A percentile compares a stretch with the other conserved stretches of the same genome.
These are phyloP conservation scores for Mrakia hoshinonis DNA, from an alignment of 768 basidiomycete species.

Conservation along the genomic window DNA sequence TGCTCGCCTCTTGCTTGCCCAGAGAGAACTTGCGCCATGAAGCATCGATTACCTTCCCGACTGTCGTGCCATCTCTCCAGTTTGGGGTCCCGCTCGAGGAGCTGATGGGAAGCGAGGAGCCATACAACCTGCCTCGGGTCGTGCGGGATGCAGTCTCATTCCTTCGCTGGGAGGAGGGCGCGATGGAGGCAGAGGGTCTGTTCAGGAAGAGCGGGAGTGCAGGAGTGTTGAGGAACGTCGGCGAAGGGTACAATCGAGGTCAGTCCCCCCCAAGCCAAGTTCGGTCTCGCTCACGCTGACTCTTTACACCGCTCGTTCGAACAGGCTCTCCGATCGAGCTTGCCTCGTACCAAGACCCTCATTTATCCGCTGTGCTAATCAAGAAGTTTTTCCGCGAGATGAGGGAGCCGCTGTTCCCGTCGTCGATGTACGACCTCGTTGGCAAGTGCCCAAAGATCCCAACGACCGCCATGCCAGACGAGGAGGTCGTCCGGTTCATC, in stretches of 20 bases:
- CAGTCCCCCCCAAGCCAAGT: conserved; percentile 4
- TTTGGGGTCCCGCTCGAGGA: conserved; percentile 77
- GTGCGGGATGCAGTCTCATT: conserved; percentile 67
- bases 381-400: conserved; percentile 79
- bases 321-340: conserved; percentile 63
- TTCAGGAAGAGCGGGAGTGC: conserved; percentile 76
- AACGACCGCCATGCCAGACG: conserved; percentile 47
- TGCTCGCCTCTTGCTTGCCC: background rate
- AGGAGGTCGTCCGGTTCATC: conserved; percentile 56
- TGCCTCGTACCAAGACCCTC: conserved; percentile 63
- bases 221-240: conserved; percentile 58
- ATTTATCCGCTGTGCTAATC: conserved; percentile 72
- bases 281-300: background rate
- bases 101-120: conserved; percentile 73
- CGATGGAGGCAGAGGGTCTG: conserved; percentile 62
- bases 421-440: conserved; percentile 56
- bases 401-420: conserved; percentile 68
- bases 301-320: background rate
- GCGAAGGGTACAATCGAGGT: conserved; percentile 80
- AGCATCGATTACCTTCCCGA: conserved; percentile 57
- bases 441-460: conserved; percentile 58
- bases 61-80: conserved; percentile 50
- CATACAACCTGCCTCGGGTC: conserved; percentile 70
- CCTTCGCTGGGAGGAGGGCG: conserved; percentile 54
- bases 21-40: conserved; percentile 77